Evolutionary conservation across 768 basidiomycete genomes (phyloP).

Genomic region (Paxillus rubicundulus): DNA sequence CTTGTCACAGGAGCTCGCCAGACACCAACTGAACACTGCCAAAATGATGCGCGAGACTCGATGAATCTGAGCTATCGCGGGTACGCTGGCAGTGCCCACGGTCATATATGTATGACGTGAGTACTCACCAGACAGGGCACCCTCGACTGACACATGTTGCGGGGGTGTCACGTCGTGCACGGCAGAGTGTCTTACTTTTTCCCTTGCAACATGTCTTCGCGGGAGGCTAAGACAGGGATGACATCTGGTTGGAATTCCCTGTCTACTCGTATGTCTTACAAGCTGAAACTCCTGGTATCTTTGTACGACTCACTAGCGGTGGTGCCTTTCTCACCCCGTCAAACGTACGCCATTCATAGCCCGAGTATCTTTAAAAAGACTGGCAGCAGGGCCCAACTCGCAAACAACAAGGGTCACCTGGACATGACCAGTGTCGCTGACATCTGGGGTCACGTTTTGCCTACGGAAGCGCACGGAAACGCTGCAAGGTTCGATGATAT

Average conservation of each 20-base stretch:
- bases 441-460: neutral
- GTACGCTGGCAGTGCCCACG: neutral
- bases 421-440: neutral
- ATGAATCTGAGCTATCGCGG: neutral
- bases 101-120: no score
- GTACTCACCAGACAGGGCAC: no score
- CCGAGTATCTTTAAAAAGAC: neutral
- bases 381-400: neutral
- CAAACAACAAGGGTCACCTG: neutral
- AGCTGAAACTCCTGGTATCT: no score
- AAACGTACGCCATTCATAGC: neutral
- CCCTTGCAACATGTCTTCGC: slow-evolving; percentile 12
- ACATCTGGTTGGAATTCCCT: neutral
- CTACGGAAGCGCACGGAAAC: neutral
- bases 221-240: slow-evolving; percentile 3
- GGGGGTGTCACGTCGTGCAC: neutral
- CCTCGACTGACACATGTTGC: neutral
- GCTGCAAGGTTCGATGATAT: neutral
- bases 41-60: neutral
- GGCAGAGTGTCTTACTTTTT: neutral
- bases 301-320: no score
- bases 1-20: neutral
- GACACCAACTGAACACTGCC: no score
- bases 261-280: neutral
- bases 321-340: neutral